Evolutionary conservation across 1,139 yeast genomes (phyloP).

Genomic region (Suhomyces terraborum): DNA sequence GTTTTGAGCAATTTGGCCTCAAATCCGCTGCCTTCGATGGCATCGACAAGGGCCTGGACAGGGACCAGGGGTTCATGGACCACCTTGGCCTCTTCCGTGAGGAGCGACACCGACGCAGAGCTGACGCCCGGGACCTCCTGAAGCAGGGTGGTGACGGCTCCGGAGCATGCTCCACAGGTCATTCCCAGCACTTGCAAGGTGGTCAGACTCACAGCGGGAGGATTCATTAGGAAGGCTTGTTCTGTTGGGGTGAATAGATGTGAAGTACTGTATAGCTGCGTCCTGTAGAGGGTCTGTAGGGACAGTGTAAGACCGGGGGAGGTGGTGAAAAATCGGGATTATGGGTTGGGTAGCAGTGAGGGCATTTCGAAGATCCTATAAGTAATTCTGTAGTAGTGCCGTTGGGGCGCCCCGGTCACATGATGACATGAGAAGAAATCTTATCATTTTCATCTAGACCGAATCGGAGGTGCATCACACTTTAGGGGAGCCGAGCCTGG

Average conservation of each 20-base stretch:
- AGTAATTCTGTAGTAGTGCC: too few relatives aligned
- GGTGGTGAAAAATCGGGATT: background rate
- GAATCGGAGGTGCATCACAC: conserved; percentile 11
- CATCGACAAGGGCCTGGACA: conserved; percentile 18
- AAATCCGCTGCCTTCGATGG: conserved; percentile 42
- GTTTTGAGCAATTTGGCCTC: conserved; percentile 26
- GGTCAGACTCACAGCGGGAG: conserved; percentile 5
- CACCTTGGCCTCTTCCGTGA: conserved; percentile 40
- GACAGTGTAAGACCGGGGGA: background rate
- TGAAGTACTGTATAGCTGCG: too few relatives aligned
- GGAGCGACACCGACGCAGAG: conserved; percentile 34
- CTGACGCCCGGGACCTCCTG: conserved; percentile 26
- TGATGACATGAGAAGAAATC: conserved; percentile 9
- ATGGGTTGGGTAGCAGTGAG: too few relatives aligned
- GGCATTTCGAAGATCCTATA: too few relatives aligned
- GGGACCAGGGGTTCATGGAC: conserved; percentile 19
- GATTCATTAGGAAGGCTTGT: background rate
- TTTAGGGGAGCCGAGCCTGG: too few relatives aligned
- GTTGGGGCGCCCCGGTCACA: too few relatives aligned
- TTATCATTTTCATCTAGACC: conserved; percentile 17
- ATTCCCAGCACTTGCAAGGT: conserved; percentile 30
- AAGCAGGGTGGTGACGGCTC: conserved; percentile 31
- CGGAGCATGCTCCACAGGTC: conserved; percentile 45
- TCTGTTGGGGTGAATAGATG: too few relatives aligned
- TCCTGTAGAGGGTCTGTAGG: too few relatives aligned